These are phyloP conservation scores for Kandelia obovata DNA, from an alignment of 345 rosid species.

Conservation along the genomic window DNA sequence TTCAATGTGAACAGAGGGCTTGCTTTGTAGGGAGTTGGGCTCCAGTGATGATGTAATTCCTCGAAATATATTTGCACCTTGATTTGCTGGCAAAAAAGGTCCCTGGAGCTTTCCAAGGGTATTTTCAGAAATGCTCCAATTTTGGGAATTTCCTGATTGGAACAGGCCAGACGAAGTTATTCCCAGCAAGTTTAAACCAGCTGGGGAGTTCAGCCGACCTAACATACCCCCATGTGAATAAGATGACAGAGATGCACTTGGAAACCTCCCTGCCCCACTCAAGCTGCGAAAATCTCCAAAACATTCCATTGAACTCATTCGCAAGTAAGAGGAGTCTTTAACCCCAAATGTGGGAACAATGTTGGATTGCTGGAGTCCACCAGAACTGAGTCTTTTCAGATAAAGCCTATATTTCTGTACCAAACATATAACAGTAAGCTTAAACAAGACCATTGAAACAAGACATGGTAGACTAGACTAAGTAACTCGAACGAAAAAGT, in stretches of 20 bases:
- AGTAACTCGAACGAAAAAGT: conserved; percentile 16
- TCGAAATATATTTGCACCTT: conserved; percentile 38
- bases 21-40: conserved; percentile 43
- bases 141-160: conserved; percentile 46
- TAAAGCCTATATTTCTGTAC: conserved; percentile 83
- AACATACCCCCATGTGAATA: conserved; percentile 47
- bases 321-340: conserved; percentile 53
- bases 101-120: conserved; percentile 48
- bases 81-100: conserved; percentile 35
- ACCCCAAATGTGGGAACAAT: conserved; percentile 51
- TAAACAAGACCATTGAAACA: neutral
- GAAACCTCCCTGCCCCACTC: conserved; percentile 48
- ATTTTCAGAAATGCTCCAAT: conserved; percentile 34
- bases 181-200: conserved; percentile 48
- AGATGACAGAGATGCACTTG: conserved; percentile 47
- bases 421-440: conserved; percentile 6
- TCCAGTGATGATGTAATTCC: conserved; percentile 44
- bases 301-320: conserved; percentile 50
- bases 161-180: conserved; percentile 47
- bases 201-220: conserved; percentile 53
- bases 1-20: conserved; percentile 36
- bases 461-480: neutral
- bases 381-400: conserved; percentile 58
- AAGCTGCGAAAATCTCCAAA: conserved; percentile 48
- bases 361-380: conserved; percentile 47